Conservation (phyloP, 345 rosid genomes). For the Ailanthus altissimus region DNA sequence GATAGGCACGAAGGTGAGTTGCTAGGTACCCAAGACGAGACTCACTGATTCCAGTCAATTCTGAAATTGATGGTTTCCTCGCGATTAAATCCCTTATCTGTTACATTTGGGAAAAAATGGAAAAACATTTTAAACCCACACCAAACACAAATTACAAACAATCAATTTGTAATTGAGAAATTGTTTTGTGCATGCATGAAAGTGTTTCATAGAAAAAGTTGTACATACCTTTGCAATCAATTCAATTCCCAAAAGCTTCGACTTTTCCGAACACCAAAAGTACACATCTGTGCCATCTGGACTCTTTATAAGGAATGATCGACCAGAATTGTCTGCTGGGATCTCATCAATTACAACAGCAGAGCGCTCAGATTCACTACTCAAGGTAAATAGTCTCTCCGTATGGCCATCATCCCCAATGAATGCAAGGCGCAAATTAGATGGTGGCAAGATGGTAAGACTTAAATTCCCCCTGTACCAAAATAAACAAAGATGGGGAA, state of each 20-base stretch:
- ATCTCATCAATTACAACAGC: slow-evolving; percentile 63
- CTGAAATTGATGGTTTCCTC: slow-evolving; percentile 86
- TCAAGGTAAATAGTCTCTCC: slow-evolving; percentile 66
- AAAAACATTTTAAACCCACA: neutral
- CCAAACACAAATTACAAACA: neutral
- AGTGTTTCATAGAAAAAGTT: neutral
- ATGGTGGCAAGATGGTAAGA: slow-evolving; percentile 76
- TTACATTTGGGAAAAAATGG: neutral
- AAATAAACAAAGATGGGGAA: neutral
- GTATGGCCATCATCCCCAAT: slow-evolving; percentile 79
- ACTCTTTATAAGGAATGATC: slow-evolving; percentile 69
- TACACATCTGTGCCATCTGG: slow-evolving; percentile 56
- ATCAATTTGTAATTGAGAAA: neutral
- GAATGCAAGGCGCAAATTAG: slow-evolving; percentile 79
- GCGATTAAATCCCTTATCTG: slow-evolving; percentile 84
- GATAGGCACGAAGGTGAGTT: slow-evolving; percentile 74
- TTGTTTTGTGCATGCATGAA: neutral
- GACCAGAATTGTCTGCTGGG: slow-evolving; percentile 69
- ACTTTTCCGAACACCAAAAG: slow-evolving; percentile 97
- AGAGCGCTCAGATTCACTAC: slow-evolving; percentile 48
- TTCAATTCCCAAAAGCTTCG: slow-evolving; percentile 80
- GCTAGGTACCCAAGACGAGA: slow-evolving; percentile 90
- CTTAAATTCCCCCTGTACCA: slow-evolving; percentile 81
- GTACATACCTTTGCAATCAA: slow-evolving; percentile 73
- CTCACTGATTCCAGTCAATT: slow-evolving; percentile 86